A percentile compares a stretch with the other conserved stretches of the same genome.
phyloP scores from a whole-genome alignment of 2,329 filamentous ascomycete genomes.

The Aspergillus cejpii region DNA sequence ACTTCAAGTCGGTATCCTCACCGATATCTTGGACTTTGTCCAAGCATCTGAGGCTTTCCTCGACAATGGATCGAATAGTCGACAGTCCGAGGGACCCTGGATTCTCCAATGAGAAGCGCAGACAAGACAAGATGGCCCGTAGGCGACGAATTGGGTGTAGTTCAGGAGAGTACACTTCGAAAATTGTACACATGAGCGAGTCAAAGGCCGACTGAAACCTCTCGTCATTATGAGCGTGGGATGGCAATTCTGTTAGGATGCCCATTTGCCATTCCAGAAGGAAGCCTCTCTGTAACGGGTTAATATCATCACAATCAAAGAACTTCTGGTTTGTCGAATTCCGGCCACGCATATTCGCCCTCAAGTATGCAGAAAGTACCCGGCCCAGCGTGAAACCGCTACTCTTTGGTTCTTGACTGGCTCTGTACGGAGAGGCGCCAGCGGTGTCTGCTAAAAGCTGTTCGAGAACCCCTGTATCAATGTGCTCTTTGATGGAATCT shows the following conservation, averaged over 20 bases:
- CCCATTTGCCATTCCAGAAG: conserved; percentile 37
- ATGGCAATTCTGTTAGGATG: conserved; percentile 29
- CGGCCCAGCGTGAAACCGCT: conserved; percentile 34
- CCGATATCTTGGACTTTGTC: conserved; percentile 12
- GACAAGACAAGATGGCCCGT: conserved; percentile 29
- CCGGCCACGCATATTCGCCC: conserved; percentile 30
- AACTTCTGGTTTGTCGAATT: conserved; percentile 19
- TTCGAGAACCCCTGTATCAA: conserved; percentile 33
- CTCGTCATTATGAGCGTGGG: conserved; percentile 23
- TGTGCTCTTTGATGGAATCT: conserved; percentile 38
- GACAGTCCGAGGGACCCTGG: conserved; percentile 24
- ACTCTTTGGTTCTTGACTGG: conserved; percentile 32
- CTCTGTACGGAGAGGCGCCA: conserved; percentile 21
- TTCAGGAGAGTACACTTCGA: conserved; percentile 30
- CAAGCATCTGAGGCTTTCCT: conserved; percentile 22
- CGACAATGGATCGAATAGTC: conserved; percentile 22
- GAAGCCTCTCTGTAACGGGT: conserved; percentile 23
- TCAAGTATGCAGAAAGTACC: conserved; percentile 33
- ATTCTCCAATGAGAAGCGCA: conserved; percentile 33
- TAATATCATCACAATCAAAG: conserved; percentile 30
- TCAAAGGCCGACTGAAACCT: conserved; percentile 24
- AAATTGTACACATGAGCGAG: conserved; percentile 25
- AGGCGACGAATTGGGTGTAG: conserved; percentile 34
- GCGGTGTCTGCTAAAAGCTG: conserved; percentile 23
- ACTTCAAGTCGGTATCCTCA: conserved; percentile 24